Percentiles rank a stretch among this genome's conserved stretches.
phyloP scores from a whole-genome alignment of 2,329 filamentous ascomycete species.

The Aspergillus udagawae region DNA sequence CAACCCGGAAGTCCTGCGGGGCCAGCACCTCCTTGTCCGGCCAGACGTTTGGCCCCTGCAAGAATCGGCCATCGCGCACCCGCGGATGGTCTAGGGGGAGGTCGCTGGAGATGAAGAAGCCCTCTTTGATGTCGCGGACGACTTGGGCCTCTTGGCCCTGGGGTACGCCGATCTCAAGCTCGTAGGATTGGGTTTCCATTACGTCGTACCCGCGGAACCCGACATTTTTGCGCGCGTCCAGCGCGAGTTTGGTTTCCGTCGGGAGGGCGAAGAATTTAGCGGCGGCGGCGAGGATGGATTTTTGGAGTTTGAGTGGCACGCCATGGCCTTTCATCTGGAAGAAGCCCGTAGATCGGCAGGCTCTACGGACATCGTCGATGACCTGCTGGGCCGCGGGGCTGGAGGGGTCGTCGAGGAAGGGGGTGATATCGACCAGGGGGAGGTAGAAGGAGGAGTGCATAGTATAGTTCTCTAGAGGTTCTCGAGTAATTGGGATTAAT shows the following conservation, averaged over 20 bases:
- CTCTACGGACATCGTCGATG: slow-evolving; percentile 13
- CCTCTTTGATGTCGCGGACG: slow-evolving; percentile 15
- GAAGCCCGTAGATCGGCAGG: slow-evolving; percentile 48
- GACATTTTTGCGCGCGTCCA: background rate
- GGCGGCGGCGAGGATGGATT: slow-evolving; percentile 39
- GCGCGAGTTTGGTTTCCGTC: slow-evolving; percentile 12
- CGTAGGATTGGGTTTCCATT: slow-evolving; percentile 34
- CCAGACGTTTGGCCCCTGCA: slow-evolving; percentile 43
- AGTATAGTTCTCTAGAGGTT: no score
- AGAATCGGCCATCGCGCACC: background rate
- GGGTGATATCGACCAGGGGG: slow-evolving; percentile 14
- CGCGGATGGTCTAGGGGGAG: background rate
- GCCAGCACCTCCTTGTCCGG: slow-evolving; percentile 31
- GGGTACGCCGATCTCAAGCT: background rate
- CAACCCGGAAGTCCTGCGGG: slow-evolving; percentile 32
- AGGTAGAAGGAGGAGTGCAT: slow-evolving; percentile 7
- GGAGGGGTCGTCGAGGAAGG: slow-evolving; percentile 13
- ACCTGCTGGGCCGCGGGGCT: slow-evolving; percentile 14
- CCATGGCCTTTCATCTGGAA: slow-evolving; percentile 51
- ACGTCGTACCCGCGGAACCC: slow-evolving; percentile 34
- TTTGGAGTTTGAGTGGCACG: slow-evolving; percentile 39
- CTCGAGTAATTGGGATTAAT: background rate
- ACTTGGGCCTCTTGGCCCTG: slow-evolving; percentile 23
- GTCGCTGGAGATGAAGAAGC: slow-evolving; percentile 7
- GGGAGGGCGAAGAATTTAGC: slow-evolving; percentile 47